These are phyloP conservation scores for Auricularia cornea DNA, from an alignment of 768 basidiomycete species.

Conservation along the genomic window DNA sequence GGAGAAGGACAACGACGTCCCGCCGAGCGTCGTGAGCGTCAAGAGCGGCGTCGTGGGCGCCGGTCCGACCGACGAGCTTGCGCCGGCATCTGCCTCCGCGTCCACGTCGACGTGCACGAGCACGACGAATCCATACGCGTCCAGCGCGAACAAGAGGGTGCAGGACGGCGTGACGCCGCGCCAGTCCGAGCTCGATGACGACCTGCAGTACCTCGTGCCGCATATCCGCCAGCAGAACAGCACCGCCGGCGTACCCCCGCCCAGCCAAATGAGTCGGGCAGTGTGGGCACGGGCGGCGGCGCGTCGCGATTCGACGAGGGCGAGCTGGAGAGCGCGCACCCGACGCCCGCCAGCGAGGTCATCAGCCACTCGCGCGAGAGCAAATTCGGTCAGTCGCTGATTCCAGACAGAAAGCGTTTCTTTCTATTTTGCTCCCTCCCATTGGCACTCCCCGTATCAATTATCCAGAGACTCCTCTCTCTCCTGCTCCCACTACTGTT, in stretches of 20 bases:
- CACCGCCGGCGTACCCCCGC: background rate
- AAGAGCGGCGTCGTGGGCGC: background rate
- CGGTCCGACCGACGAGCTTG: background rate
- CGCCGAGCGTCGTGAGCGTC: background rate
- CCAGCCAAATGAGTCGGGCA: background rate
- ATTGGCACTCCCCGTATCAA: too few species aligned
- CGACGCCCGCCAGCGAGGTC: background rate
- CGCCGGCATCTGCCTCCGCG: background rate
- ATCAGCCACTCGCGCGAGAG: background rate
- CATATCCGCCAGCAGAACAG: background rate
- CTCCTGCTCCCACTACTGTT: too few species aligned
- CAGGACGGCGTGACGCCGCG: background rate
- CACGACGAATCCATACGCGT: too few species aligned
- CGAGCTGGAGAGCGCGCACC: background rate
- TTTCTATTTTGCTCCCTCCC: too few species aligned
- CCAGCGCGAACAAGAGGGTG: background rate
- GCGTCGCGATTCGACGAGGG: background rate
- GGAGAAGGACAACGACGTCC: background rate
- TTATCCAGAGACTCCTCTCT: too few species aligned
- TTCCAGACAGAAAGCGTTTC: too few species aligned
- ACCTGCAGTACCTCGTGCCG: slow-evolving; percentile 1
- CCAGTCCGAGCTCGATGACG: background rate
- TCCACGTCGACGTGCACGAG: too few species aligned
- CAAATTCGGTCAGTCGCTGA: too few species aligned
- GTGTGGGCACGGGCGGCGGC: too few species aligned